Evolutionary conservation across 2,329 filamentous ascomycete species (phyloP).

Genomic region (Aspergillus vadensis): DNA sequence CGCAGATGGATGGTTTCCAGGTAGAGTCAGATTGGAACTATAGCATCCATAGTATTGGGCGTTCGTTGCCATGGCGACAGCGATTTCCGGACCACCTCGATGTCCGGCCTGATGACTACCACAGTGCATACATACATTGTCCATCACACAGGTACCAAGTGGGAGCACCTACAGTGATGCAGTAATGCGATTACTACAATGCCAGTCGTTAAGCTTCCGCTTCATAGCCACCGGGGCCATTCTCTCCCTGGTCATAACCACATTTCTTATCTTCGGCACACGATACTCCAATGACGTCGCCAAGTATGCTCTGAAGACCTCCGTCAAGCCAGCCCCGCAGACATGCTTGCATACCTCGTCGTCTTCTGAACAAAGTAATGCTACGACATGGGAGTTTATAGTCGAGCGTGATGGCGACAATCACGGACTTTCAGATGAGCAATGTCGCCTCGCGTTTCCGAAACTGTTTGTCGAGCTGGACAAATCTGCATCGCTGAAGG

Average conservation of each 20-base stretch:
- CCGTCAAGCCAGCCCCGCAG: slow-evolving; percentile 1
- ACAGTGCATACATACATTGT: too few species aligned
- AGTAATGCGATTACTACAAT: not conserved
- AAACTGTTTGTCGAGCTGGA: slow-evolving; percentile 43
- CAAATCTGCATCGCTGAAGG: slow-evolving; percentile 29
- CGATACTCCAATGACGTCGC: slow-evolving; percentile 21
- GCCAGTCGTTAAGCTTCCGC: slow-evolving; percentile 13
- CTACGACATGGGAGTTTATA: slow-evolving; percentile 35
- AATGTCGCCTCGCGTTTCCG: slow-evolving; percentile 45
- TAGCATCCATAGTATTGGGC: not conserved
- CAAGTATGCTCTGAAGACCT: slow-evolving; percentile 27
- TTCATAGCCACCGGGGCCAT: slow-evolving; percentile 31
- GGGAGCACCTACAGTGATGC: not conserved
- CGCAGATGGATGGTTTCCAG: not conserved
- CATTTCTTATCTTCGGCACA: slow-evolving; percentile 30
- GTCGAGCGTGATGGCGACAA: slow-evolving; percentile 38
- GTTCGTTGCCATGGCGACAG: slow-evolving; percentile 3
- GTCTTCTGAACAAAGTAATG: not conserved
- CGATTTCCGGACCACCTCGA: not conserved
- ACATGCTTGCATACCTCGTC: slow-evolving; percentile 6
- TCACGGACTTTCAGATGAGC: slow-evolving; percentile 38
- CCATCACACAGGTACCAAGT: too few species aligned
- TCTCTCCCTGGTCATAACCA: slow-evolving; percentile 28
- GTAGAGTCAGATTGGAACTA: not conserved
- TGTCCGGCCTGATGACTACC: too few species aligned